Base-by-base conservation (phyloP, 2,329 filamentous ascomycete species). In the Paraphoma sp. region DNA sequence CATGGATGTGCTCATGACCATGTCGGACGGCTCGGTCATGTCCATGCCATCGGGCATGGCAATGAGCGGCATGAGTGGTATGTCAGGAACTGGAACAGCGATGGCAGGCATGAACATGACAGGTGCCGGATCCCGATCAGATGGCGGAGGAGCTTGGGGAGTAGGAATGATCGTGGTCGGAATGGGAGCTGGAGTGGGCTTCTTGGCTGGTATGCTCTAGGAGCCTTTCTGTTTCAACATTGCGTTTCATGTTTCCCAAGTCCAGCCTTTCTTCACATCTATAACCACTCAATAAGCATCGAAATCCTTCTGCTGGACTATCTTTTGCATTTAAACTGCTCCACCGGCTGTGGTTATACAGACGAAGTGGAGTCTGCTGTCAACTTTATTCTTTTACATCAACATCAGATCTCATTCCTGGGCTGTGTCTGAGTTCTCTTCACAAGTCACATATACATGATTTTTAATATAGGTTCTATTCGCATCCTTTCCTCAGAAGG, bases 11-110 rank as follows among this genome's bases (percentile, higher is more conserved):
- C 65, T 79, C 33, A 74, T 72, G 49, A 67, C 67, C 33, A 67
- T 64, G 40, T 81, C 79, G 58, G 73, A 55, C 42, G 64, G 46
- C 2, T 53, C 51, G 43, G 42, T 53, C 10, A 64, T 66, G 64
- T 56, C 72, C 51, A 66, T 59, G 16, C 73, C 58, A 40, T 63
- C 77, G 64, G 52, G 48, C 36, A 10, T 46, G 17, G 44, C 43
- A 28, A 59, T 50, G 56, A 57, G 51, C 28, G 48, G 46, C 17
- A 55, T 56, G 58, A 50, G 29, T 16, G 48, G 47, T 16, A 52
- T 51, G 48, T 52, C 44, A 38, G 36, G 45, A 3, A 52, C 45
- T 10, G 57, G 57, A 1, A 58, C 31, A 51, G 58, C 56, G 28
- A 60, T 63, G 79, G 80, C 48, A 59, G 57, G 51, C 1, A 63